A percentile compares a stretch with the other conserved stretches of the same genome.
Evolutionary conservation across 257 asterid genomes (phyloP).

Genomic region (Pogostemon cablin): DNA sequence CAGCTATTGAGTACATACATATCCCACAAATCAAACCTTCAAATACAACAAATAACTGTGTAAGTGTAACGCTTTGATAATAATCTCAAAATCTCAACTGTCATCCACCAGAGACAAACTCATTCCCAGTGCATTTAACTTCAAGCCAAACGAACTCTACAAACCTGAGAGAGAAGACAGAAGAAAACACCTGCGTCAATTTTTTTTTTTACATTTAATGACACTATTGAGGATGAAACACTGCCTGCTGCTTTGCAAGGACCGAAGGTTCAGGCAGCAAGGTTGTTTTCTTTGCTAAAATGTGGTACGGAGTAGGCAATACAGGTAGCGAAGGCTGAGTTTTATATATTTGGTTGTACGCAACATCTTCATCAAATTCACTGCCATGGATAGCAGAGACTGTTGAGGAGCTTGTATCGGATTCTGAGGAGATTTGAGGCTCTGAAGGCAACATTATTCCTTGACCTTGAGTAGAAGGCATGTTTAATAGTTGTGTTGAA

Average conservation of each 20-base stretch:
- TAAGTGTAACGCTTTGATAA: conserved; percentile 19
- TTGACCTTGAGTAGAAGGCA: conserved; percentile 46
- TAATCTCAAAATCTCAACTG: conserved; percentile 26
- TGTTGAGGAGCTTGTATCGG: conserved; percentile 38
- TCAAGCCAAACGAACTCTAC: conserved; percentile 32
- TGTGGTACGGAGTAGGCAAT: conserved; percentile 59
- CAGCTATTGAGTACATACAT: conserved; percentile 30
- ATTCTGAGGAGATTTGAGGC: conserved; percentile 45
- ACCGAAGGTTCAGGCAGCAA: conserved; percentile 59
- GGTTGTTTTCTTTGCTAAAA: conserved; percentile 52
- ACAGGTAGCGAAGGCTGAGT: conserved; percentile 73
- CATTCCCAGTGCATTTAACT: conserved; percentile 21
- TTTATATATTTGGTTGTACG: conserved; percentile 75
- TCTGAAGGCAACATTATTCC: conserved; percentile 45
- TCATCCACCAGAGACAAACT: conserved; percentile 23
- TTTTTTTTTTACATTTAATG: conserved; percentile 18
- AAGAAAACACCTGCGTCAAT: conserved; percentile 12
- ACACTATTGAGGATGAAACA: conserved; percentile 44
- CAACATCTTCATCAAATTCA: conserved; percentile 76
- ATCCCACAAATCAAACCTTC: conserved; percentile 31
- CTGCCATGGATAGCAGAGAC: conserved; percentile 36
- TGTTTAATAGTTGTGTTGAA: conserved; percentile 36
- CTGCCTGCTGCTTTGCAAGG: conserved; percentile 47
- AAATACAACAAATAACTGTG: conserved; percentile 25
- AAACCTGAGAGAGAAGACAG: conserved; percentile 31